phyloP scores from a whole-genome alignment of 2,329 filamentous ascomycete genomes.

The Nothophaeocryptopus gaeumannii region DNA sequence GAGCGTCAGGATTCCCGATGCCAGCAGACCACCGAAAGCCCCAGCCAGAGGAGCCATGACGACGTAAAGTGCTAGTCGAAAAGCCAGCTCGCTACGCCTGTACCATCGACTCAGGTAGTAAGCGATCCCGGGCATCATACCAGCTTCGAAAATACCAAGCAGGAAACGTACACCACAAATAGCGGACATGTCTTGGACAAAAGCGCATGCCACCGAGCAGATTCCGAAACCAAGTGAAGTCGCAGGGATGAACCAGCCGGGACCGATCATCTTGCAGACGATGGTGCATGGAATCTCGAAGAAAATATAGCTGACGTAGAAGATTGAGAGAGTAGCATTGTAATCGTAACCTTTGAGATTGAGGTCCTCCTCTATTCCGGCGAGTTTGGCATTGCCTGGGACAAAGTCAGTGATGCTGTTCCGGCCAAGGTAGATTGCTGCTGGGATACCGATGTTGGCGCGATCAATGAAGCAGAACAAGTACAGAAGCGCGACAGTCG shows the following conservation, averaged over 20 bases:
- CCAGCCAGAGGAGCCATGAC: constrained; percentile 69
- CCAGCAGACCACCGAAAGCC: constrained; percentile 67
- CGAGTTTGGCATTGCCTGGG: constrained; percentile 66
- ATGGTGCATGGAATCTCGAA: constrained; percentile 70
- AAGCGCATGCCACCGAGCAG: constrained; percentile 63
- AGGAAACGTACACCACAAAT: constrained; percentile 61
- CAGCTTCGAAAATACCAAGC: constrained; percentile 63
- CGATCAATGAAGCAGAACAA: constrained; percentile 73
- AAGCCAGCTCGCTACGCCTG: constrained; percentile 64
- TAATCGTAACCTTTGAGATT: constrained; percentile 58
- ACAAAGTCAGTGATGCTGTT: background rate
- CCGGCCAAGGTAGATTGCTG: no score
- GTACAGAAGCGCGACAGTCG: constrained; percentile 64
- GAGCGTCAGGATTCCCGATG: constrained; percentile 60
- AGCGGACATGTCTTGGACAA: constrained; percentile 55
- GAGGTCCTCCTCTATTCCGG: constrained; percentile 58
- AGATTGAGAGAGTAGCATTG: constrained; percentile 64
- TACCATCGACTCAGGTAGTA: constrained; percentile 75
- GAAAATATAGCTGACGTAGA: constrained; percentile 71
- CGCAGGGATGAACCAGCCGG: constrained; percentile 67
- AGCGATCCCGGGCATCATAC: constrained; percentile 70
- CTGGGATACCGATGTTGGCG: constrained; percentile 62
- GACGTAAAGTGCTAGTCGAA: constrained; percentile 66
- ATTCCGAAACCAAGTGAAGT: constrained; percentile 62
- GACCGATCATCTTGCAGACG: constrained; percentile 67